A percentile compares a stretch with the other conserved stretches of the same genome.
These are phyloP conservation scores for Calamus simplicifolius DNA, from an alignment of 176 grass and related monocot species.

Conservation along the genomic window DNA sequence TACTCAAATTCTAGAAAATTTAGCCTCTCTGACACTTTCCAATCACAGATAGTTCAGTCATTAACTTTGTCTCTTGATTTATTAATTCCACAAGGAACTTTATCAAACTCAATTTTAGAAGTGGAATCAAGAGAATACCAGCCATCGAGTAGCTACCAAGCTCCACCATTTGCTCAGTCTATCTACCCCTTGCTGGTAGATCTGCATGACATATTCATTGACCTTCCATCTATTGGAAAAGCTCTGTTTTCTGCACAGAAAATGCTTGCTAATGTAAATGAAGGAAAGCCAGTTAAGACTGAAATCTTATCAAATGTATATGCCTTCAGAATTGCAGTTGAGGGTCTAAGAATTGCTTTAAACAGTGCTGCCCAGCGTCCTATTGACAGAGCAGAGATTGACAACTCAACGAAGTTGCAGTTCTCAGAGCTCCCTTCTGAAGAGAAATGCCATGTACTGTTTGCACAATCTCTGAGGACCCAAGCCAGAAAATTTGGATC, in stretches of 20 bases:
- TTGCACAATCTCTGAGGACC: constrained; percentile 21
- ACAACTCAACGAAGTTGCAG: not conserved
- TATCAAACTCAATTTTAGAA: constrained; percentile 18
- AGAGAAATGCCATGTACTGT: constrained; percentile 78
- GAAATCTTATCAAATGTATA: constrained; percentile 66
- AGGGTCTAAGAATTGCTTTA: constrained; percentile 71
- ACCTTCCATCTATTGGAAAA: constrained; percentile 62
- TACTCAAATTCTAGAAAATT: constrained; percentile 40
- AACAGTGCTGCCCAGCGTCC: constrained; percentile 1
- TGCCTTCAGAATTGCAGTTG: constrained; percentile 79
- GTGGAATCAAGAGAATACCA: constrained; percentile 29
- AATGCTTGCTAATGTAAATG: constrained; percentile 62
- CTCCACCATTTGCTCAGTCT: constrained; percentile 61
- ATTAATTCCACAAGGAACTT: constrained; percentile 28
- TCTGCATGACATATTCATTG: constrained; percentile 68
- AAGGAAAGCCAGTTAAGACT: constrained; percentile 48
- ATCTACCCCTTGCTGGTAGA: constrained; percentile 81
- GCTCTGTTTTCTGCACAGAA: constrained; percentile 70
- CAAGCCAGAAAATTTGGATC: constrained; percentile 12
- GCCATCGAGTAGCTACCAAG: constrained; percentile 28
- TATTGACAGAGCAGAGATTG: constrained; percentile 1
- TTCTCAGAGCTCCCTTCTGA: constrained; percentile 44
- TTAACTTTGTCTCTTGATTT: constrained; percentile 43
- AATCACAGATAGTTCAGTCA: constrained; percentile 43
- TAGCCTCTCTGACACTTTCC: constrained; percentile 41